A percentile compares a stretch with the other conserved stretches of the same genome.
These are phyloP conservation scores for Apiospora malaysiana DNA, from an alignment of 2,329 filamentous ascomycete species.

Conservation along the genomic window DNA sequence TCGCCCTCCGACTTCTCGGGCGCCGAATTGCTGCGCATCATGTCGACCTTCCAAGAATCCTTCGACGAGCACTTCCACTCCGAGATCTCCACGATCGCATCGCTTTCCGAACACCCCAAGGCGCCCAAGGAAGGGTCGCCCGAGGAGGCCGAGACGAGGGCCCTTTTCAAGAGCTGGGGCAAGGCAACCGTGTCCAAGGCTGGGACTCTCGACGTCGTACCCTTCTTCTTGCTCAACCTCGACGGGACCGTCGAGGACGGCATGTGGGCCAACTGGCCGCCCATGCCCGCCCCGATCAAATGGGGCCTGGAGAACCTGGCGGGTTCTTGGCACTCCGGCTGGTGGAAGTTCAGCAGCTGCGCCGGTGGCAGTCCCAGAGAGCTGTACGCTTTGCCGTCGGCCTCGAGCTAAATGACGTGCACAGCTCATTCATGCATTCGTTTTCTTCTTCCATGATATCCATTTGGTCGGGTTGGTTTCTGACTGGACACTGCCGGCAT, in stretches of 20 bases:
- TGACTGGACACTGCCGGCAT: neutral
- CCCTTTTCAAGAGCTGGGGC: slow-evolving; percentile 65
- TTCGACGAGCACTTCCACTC: slow-evolving; percentile 62
- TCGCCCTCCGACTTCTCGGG: slow-evolving; percentile 51
- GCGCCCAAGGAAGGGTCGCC: slow-evolving; percentile 54
- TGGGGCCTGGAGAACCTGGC: slow-evolving; percentile 66
- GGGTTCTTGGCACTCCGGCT: slow-evolving; percentile 59
- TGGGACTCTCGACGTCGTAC: slow-evolving; percentile 63
- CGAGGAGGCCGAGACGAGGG: slow-evolving; percentile 51
- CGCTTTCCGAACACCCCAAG: slow-evolving; percentile 54
- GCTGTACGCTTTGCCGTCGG: slow-evolving; percentile 53
- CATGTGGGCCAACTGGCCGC: slow-evolving; percentile 67
- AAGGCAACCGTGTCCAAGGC: slow-evolving; percentile 69
- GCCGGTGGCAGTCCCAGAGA: slow-evolving; percentile 56
- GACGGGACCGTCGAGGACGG: slow-evolving; percentile 65
- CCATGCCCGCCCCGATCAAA: slow-evolving; percentile 64
- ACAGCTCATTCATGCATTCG: neutral
- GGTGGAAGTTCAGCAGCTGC: slow-evolving; percentile 72
- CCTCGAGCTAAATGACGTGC: neutral
- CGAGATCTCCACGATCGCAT: slow-evolving; percentile 59
- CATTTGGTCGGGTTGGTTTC: neutral
- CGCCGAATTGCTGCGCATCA: slow-evolving; percentile 52
- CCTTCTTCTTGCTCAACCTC: slow-evolving; percentile 69
- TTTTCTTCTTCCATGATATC: neutral
- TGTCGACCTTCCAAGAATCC: slow-evolving; percentile 55